Evolutionary conservation across 345 rosid species (phyloP), one percentile per base, ranked within the genome.

Genomic region (Rubroshorea leprosula): DNA sequence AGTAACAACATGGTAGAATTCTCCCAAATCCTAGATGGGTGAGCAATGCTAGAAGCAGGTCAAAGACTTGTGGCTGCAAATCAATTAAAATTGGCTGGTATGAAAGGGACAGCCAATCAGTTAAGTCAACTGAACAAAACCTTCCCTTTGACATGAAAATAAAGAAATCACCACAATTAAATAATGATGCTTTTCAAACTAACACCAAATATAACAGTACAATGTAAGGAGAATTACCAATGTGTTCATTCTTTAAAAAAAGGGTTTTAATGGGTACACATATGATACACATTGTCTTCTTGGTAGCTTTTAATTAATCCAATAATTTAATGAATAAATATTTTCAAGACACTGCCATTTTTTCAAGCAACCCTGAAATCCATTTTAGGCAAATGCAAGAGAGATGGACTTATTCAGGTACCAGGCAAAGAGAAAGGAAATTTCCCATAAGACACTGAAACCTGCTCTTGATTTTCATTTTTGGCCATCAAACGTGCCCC

Each of bases 61-160:
- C 49, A 38, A n/a, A n/a, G n/a, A n/a, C n/a, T n/a, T n/a, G n/a
- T n/a, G n/a, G n/a, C n/a, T n/a, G n/a, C n/a, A n/a, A n/a, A n/a
- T n/a, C n/a, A n/a, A n/a, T n/a, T n/a, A n/a, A n/a, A n/a, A n/a
- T n/a, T 61, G 48, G 35, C 35, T 61, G 39, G 49, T n/a, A 51
- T 58, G 53, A 55, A 58, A 16, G 58, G 47, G 38, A 54, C 31
- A 49, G 61, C 68, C 61, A 61, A 74, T 67, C 52, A 64, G 44
- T 49, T 68, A 54, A 54, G 73, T 61, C 68, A 62, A 65, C 67
- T 49, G 12, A 35, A 44, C 11, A 58, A 52, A 39, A 25, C 21
- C 56, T 29, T 27, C 23, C 45, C 57, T 60, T 44, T 22, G n/a
- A 46, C 45, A 15, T 49, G 47, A 35, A 3, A 35, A 35, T 35